Conservation (phyloP, 306 rosid species). For the Citrullus colocynthis region DNA sequence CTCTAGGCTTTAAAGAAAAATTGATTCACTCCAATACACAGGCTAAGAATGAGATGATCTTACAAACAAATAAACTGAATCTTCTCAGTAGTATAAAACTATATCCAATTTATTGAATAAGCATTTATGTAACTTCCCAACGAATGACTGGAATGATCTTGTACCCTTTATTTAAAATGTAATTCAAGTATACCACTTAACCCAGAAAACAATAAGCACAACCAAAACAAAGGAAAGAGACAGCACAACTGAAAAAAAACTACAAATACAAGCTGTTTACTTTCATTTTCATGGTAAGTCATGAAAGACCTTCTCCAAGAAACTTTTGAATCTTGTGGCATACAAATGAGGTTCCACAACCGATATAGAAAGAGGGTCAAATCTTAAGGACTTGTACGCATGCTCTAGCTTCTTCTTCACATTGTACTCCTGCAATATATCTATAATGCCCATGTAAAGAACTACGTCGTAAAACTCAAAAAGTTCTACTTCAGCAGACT, state of each 20-base stretch:
- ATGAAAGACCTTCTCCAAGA: slow-evolving; percentile 64
- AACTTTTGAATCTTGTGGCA: slow-evolving; percentile 64
- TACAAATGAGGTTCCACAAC: slow-evolving; percentile 58
- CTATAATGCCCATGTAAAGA: slow-evolving; percentile 86
- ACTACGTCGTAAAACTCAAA: slow-evolving; percentile 79
- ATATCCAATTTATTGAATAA: not conserved
- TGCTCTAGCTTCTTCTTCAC: slow-evolving; percentile 65
- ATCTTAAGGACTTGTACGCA: slow-evolving; percentile 38
- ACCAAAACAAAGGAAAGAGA: not conserved
- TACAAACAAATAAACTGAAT: not conserved
- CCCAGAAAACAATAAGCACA: not conserved
- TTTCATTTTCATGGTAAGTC: slow-evolving; percentile 21
- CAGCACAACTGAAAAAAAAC: not conserved
- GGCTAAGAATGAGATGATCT: not conserved
- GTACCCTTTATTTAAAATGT: not conserved
- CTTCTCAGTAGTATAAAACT: not conserved
- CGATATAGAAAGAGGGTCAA: slow-evolving; percentile 50
- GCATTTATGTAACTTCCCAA: not conserved
- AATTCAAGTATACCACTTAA: not conserved
- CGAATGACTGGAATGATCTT: not conserved
- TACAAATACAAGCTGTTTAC: not conserved
- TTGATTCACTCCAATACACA: too few species aligned
- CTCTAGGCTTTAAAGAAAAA: too few species aligned
- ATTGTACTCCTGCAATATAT: slow-evolving; percentile 75
- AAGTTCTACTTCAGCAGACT: slow-evolving; percentile 50